These are phyloP conservation scores for Physcomitrium patens DNA, from an alignment of 225 moss, liverwort and hornwort genomes.

Conservation along the genomic window DNA sequence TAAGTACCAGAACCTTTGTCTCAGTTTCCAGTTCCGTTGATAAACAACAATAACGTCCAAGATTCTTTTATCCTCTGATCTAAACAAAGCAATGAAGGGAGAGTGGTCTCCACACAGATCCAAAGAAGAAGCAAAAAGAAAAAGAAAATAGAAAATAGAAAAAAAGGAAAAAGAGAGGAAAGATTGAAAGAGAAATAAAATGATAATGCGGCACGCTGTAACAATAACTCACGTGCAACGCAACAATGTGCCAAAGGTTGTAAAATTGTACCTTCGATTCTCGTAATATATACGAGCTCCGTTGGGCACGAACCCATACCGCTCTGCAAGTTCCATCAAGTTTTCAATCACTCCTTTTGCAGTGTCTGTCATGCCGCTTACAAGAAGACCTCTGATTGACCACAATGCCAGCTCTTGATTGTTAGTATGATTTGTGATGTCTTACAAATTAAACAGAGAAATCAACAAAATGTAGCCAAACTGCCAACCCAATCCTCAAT, in stretches of 20 bases:
- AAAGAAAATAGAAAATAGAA: not conserved
- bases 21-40: slow-evolving; percentile 15
- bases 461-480: not conserved
- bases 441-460: not conserved
- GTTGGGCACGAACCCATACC: slow-evolving; percentile 67
- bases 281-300: slow-evolving; percentile 71
- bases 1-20: not conserved
- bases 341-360: slow-evolving; percentile 71
- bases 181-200: no score
- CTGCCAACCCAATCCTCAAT: not conserved
- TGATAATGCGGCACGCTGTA: no score
- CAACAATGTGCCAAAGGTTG: slow-evolving; percentile 4
- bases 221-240: not conserved
- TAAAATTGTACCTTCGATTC: slow-evolving; percentile 53
- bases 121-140: slow-evolving; percentile 8
- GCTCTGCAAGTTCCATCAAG: slow-evolving; percentile 63
- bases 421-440: slow-evolving; percentile 1
- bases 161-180: no score
- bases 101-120: not conserved
- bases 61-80: no score
- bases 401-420: slow-evolving; percentile 20
- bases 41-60: not conserved
- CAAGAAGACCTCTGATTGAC: slow-evolving; percentile 61
- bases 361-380: slow-evolving; percentile 68
- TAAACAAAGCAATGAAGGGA: not conserved